phyloP scores from a whole-genome alignment of 1,139 yeast genomes.

The Taphrina betulina region DNA sequence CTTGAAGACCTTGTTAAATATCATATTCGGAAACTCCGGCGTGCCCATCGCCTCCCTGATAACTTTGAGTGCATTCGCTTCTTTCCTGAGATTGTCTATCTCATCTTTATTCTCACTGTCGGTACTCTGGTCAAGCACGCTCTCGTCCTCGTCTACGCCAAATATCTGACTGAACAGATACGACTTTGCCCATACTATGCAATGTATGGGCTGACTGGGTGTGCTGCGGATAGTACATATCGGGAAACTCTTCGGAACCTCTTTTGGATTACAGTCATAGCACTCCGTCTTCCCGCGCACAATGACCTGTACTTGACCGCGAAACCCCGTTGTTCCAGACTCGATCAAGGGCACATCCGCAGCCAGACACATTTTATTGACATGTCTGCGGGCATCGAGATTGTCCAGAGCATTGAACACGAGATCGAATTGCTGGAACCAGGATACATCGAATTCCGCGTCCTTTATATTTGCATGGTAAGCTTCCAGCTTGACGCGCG shows the following conservation, averaged over 20 bases:
- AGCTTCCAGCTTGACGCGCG: constrained; percentile 67
- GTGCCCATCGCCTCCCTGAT: constrained; percentile 51
- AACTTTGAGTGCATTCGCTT: constrained; percentile 71
- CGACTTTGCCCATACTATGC: constrained; percentile 96
- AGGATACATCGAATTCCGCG: constrained; percentile 63
- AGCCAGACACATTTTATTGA: constrained; percentile 76
- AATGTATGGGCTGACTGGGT: constrained; percentile 93
- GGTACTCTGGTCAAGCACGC: constrained; percentile 47
- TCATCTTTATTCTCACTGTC: constrained; percentile 62
- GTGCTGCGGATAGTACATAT: constrained; percentile 96
- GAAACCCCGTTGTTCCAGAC: constrained; percentile 91
- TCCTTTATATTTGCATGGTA: constrained; percentile 86
- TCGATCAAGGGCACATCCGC: constrained; percentile 78
- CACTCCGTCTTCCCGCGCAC: constrained; percentile 77
- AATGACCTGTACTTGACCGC: constrained; percentile 92
- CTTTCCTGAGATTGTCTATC: constrained; percentile 64
- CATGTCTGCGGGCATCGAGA: constrained; percentile 85
- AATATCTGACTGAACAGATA: constrained; percentile 79
- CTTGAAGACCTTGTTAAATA: constrained; percentile 54
- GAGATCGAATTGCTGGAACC: constrained; percentile 78
- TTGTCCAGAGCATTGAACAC: constrained; percentile 93
- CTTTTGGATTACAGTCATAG: constrained; percentile 86
- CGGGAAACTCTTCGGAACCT: constrained; percentile 85
- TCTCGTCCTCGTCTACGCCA: constrained; percentile 53
- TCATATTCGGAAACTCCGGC: constrained; percentile 46